Evolutionary conservation across 805 yeast genomes (phyloP).

Genomic region (Priceomyces castillae): DNA sequence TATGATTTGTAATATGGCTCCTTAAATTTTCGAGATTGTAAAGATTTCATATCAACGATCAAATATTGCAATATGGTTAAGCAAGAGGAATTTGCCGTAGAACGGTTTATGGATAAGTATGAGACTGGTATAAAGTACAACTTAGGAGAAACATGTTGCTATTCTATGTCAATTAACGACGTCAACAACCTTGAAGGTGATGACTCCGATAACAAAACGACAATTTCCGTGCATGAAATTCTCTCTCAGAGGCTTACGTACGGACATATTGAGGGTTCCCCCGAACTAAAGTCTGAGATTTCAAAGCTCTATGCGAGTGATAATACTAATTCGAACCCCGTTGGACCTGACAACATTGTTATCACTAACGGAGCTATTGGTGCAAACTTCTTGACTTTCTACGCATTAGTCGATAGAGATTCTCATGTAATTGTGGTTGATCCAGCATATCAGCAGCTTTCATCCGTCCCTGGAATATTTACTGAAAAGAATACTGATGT

Average conservation of each 20-base stretch:
- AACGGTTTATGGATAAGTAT: conserved; percentile 52
- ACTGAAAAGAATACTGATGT: conserved; percentile 35
- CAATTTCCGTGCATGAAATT: conserved; percentile 15
- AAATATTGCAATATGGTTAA: conserved; percentile 30
- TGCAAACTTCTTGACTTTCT: conserved; percentile 48
- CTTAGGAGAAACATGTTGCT: conserved; percentile 54
- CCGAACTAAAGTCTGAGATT: conserved; percentile 33
- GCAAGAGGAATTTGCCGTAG: conserved; percentile 49
- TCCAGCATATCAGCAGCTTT: conserved; percentile 51
- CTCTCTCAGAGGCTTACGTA: conserved; percentile 35
- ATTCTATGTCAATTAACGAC: conserved; percentile 41
- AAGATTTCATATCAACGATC: no score
- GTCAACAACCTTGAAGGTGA: conserved; percentile 23
- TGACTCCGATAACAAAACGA: background rate
- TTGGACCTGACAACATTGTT: conserved; percentile 36
- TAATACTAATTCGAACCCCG: conserved; percentile 9
- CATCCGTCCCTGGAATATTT: conserved; percentile 47
- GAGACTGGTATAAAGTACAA: conserved; percentile 41
- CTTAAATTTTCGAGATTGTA: no score
- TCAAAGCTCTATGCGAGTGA: conserved; percentile 34
- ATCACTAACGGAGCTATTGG: conserved; percentile 57
- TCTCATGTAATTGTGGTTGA: conserved; percentile 49
- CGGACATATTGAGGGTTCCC: conserved; percentile 48
- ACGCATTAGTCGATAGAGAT: conserved; percentile 41
- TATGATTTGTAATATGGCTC: no score